Conservation (phyloP, 2,329 filamentous ascomycete genomes). For the Ascochyta koolunga region DNA sequence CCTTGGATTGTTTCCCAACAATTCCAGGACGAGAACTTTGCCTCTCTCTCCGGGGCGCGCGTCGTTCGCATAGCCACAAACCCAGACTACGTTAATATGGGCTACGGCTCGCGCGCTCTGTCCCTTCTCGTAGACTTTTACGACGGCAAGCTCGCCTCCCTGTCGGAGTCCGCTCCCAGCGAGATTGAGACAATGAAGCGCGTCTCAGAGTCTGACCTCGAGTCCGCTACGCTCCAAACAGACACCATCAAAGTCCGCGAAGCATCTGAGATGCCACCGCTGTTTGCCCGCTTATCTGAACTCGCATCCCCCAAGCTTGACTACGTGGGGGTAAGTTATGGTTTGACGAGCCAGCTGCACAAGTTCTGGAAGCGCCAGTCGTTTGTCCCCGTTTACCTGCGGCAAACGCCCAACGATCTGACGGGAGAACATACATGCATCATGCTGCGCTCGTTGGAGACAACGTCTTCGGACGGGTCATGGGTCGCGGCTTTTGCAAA, state of each 20-base stretch:
- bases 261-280: slow-evolving; percentile 87
- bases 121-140: slow-evolving; percentile 91
- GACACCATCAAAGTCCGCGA: slow-evolving; percentile 92
- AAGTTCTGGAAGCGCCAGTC: slow-evolving; percentile 94
- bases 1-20: slow-evolving; percentile 98
- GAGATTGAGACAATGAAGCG: slow-evolving; percentile 69
- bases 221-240: slow-evolving; percentile 75
- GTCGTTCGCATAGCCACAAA: slow-evolving; percentile 96
- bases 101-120: slow-evolving; percentile 88
- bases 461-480: slow-evolving; percentile 64
- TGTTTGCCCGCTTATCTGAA: slow-evolving; percentile 88
- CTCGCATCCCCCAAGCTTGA: slow-evolving; percentile 80
- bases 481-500: slow-evolving; percentile 92
- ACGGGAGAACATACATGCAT: slow-evolving; percentile 98
- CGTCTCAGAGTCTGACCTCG: slow-evolving; percentile 81
- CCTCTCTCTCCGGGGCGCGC: slow-evolving; percentile 86
- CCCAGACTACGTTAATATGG: slow-evolving; percentile 89
- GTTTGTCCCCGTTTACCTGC: slow-evolving; percentile 89
- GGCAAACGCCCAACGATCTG: slow-evolving; percentile 93
- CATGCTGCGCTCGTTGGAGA: slow-evolving; percentile 82
- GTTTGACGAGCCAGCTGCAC: slow-evolving; percentile 83
- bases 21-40: slow-evolving; percentile 97
- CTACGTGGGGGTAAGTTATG: slow-evolving; percentile 95
- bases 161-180: slow-evolving; percentile 73
- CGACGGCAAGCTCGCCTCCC: slow-evolving; percentile 85